phyloP scores from a whole-genome alignment of 345 rosid genomes.

The Ailanthus altissimus region DNA sequence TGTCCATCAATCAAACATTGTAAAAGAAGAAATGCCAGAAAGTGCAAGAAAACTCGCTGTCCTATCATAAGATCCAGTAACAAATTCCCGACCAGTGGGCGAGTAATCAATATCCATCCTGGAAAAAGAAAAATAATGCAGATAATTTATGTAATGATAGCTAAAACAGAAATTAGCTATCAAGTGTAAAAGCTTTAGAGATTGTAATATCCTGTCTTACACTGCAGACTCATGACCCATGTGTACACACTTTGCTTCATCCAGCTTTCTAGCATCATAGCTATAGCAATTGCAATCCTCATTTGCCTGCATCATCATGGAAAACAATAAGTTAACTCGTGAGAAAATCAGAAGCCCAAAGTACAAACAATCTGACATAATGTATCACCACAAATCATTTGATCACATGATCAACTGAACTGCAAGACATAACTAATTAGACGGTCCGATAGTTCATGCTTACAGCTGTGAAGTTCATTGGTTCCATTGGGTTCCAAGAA shows the following conservation, averaged over 20 bases:
- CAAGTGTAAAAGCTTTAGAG: background rate
- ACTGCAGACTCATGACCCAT: conserved; percentile 99
- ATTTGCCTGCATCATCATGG: conserved; percentile 70
- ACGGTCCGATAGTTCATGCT: conserved; percentile 31
- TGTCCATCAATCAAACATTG: conserved; percentile 1
- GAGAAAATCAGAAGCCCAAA: background rate
- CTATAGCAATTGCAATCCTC: conserved; percentile 96
- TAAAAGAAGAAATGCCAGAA: background rate
- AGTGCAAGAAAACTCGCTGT: conserved; percentile 50
- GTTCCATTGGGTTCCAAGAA: conserved; percentile 99
- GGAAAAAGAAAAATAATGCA: conserved; percentile 23
- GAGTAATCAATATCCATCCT: conserved; percentile 99
- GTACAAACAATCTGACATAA: conserved; percentile 4
- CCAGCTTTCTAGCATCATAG: conserved; percentile 82
- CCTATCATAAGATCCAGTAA: conserved; percentile 96
- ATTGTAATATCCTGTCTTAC: conserved; percentile 45
- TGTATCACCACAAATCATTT: conserved; percentile 2
- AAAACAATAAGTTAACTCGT: background rate
- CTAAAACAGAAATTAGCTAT: background rate
- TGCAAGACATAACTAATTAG: background rate
- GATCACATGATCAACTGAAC: background rate
- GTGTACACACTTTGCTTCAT: conserved; percentile 91
- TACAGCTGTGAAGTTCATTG: conserved; percentile 96
- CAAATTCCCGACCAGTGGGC: conserved; percentile 98
- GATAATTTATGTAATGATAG: conserved; percentile 2